phyloP scores from a whole-genome alignment of 208 protist species.

The Leishmania arabica region DNA sequence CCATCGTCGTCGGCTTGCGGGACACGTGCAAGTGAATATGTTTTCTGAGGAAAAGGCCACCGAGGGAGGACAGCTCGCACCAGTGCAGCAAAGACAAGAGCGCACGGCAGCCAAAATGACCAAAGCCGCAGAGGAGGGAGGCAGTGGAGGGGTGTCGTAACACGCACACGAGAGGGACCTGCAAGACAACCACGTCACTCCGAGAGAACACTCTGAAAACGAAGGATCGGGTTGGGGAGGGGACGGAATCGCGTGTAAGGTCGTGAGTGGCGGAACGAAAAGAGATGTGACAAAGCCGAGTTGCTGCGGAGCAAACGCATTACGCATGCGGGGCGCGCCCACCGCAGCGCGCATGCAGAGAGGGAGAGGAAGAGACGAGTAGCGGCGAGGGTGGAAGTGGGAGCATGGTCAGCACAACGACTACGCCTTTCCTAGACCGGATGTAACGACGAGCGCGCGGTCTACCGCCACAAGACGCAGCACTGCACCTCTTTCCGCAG shows the following conservation, averaged over 20 bases:
- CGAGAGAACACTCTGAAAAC: neutral
- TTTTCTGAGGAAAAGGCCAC: neutral
- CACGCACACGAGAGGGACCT: neutral
- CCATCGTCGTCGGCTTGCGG: constrained; percentile 35
- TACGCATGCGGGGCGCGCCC: neutral
- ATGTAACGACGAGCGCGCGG: neutral
- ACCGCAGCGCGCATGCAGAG: neutral
- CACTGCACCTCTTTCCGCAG: neutral
- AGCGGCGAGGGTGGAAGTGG: neutral
- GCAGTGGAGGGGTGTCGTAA: neutral
- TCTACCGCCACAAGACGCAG: neutral
- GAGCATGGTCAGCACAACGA: neutral
- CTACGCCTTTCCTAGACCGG: neutral
- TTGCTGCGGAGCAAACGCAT: neutral
- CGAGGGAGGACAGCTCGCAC: neutral
- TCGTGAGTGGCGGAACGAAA: too few species aligned
- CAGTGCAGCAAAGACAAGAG: neutral
- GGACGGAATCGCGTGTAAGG: neutral
- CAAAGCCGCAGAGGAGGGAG: neutral
- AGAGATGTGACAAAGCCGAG: neutral
- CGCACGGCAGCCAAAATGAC: neutral
- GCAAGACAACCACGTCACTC: neutral
- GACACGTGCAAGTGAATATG: neutral
- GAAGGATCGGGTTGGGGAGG: neutral
- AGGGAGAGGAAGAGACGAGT: neutral